A percentile compares a stretch with the other conserved stretches of the same genome.
These are phyloP conservation scores for Malassezia dermatis DNA, from an alignment of 1,284 basidiomycete genomes.

Conservation along the genomic window DNA sequence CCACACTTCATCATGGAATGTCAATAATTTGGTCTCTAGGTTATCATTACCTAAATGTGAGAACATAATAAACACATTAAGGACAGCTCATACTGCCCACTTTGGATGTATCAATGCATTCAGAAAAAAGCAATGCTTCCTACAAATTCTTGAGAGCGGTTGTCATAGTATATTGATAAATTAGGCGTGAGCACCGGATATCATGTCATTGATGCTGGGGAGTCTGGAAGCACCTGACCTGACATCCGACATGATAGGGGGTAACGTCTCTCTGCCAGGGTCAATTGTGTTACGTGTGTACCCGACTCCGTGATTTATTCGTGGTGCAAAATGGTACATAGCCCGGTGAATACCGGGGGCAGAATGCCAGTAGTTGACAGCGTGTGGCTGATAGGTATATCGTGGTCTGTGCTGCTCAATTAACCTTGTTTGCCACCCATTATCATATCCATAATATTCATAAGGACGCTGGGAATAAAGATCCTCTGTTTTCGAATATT, in stretches of 20 bases:
- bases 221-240: neutral
- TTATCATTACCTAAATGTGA: too few species aligned
- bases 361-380: neutral
- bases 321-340: neutral
- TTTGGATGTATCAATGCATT: neutral
- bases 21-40: too few species aligned
- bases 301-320: neutral
- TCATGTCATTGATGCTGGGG: constrained; percentile 13
- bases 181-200: neutral
- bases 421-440: neutral
- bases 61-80: neutral
- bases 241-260: constrained; percentile 6
- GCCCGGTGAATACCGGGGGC: neutral
- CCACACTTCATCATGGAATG: neutral
- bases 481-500: neutral
- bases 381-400: neutral
- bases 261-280: neutral
- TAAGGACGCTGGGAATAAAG: neutral
- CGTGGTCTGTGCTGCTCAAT: neutral
- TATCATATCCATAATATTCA: neutral
- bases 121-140: neutral
- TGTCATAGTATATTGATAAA: neutral
- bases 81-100: neutral
- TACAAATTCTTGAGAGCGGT: neutral
- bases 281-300: neutral